Percentiles rank a stretch among this genome's conserved stretches.
phyloP scores from a whole-genome alignment of 768 basidiomycete genomes.

The Gloeophyllum trabeum region DNA sequence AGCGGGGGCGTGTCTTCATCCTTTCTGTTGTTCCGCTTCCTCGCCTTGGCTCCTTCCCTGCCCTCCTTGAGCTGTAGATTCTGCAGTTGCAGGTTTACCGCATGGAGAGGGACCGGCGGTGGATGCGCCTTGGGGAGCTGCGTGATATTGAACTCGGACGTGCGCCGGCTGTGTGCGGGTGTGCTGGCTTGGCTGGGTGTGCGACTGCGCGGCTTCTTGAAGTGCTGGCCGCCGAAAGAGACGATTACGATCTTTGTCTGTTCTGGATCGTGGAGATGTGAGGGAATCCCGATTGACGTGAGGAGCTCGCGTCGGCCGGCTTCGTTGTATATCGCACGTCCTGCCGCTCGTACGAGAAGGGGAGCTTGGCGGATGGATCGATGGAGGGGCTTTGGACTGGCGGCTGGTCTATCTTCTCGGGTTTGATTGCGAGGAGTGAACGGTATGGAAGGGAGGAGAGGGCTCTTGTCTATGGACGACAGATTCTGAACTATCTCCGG shows the following conservation, averaged over 20 bases:
- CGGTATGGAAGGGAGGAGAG: slow-evolving; percentile 32
- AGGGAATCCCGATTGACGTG: slow-evolving; percentile 45
- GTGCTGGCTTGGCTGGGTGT: slow-evolving; percentile 14
- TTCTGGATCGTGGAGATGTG: slow-evolving; percentile 29
- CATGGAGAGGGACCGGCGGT: slow-evolving; percentile 3
- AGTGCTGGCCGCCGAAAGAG: slow-evolving; percentile 73
- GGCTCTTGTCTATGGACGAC: slow-evolving; percentile 15
- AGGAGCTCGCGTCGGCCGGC: slow-evolving; percentile 47
- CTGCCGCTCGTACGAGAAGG: slow-evolving; percentile 58
- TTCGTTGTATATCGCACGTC: slow-evolving; percentile 34
- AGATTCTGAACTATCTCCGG: slow-evolving; percentile 34
- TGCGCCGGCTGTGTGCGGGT: background rate
- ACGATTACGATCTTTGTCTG: slow-evolving; percentile 58
- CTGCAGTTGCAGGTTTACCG: background rate
- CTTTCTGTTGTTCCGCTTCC: no score
- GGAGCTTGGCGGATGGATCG: slow-evolving; percentile 42
- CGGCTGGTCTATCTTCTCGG: slow-evolving; percentile 1
- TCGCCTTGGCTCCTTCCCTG: background rate
- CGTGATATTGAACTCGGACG: slow-evolving; percentile 1
- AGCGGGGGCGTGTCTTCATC: slow-evolving; percentile 10
- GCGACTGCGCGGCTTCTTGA: slow-evolving; percentile 41
- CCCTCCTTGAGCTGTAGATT: background rate
- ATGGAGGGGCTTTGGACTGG: slow-evolving; percentile 12
- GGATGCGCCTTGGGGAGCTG: background rate
- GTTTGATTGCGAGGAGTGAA: slow-evolving; percentile 15